Evolutionary conservation across 352 stramenopile species (phyloP).

Genomic region (Pythium biforme): DNA sequence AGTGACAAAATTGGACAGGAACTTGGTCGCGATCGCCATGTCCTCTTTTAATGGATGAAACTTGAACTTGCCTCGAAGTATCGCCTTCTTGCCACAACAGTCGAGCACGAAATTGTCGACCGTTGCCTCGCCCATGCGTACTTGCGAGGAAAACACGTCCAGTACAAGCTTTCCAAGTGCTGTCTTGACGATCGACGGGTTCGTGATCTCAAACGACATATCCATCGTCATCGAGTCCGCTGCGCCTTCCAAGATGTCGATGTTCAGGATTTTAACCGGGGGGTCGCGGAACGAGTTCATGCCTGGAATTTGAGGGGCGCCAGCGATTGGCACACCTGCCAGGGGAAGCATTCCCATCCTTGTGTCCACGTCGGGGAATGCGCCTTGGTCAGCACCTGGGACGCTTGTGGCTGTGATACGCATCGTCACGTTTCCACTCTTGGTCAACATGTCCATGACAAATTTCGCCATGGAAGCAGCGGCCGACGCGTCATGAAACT

Average conservation of each 20-base stretch:
- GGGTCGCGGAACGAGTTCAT: constrained; percentile 74
- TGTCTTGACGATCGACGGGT: constrained; percentile 69
- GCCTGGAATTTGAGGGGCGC: constrained; percentile 45
- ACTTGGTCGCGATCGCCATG: constrained; percentile 36
- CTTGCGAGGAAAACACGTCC: constrained; percentile 46
- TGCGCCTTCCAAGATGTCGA: constrained; percentile 65
- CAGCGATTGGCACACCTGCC: constrained; percentile 56
- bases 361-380: constrained; percentile 67
- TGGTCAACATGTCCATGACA: constrained; percentile 55
- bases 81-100: constrained; percentile 56
- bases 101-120: constrained; percentile 66
- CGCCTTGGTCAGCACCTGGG: constrained; percentile 19
- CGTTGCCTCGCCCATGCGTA: constrained; percentile 53
- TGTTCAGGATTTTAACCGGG: constrained; percentile 53
- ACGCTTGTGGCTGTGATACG: constrained; percentile 34
- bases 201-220: constrained; percentile 71
- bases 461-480: constrained; percentile 54
- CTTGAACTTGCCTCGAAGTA: constrained; percentile 56
- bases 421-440: constrained; percentile 61
- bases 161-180: constrained; percentile 53
- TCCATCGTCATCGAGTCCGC: constrained; percentile 47
- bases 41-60: constrained; percentile 46
- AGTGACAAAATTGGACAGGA: constrained; percentile 84
- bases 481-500: constrained; percentile 39
- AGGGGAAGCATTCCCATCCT: constrained; percentile 74